These are phyloP conservation scores for Alternaria novae-zelandiae DNA, from an alignment of 2,329 filamentous ascomycete genomes.

Conservation along the genomic window DNA sequence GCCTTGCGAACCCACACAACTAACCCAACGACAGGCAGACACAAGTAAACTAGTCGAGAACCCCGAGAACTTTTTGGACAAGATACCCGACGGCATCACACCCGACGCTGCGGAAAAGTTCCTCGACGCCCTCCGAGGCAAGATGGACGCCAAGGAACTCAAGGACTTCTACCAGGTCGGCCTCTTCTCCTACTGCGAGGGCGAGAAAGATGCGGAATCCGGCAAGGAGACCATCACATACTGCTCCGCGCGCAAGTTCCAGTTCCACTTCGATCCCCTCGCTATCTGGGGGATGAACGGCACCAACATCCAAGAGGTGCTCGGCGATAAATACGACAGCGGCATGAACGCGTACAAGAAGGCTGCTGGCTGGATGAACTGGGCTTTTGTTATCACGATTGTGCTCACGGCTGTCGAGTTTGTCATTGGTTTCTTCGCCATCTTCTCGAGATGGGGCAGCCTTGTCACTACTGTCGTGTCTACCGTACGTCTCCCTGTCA, in stretches of 20 bases:
- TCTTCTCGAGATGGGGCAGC: conserved; percentile 81
- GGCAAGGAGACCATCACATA: conserved; percentile 56
- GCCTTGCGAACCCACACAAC: background rate
- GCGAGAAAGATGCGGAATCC: conserved; percentile 59
- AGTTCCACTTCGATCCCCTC: conserved; percentile 79
- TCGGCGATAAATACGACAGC: conserved; percentile 71
- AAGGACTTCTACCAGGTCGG: conserved; percentile 80
- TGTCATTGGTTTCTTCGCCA: conserved; percentile 78
- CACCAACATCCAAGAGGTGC: conserved; percentile 56
- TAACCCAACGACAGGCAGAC: conserved; percentile 39
- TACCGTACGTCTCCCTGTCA: conserved; percentile 63
- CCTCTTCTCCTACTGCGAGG: conserved; percentile 87
- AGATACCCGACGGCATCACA: conserved; percentile 34
- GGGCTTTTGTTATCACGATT: conserved; percentile 78
- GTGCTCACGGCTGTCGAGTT: conserved; percentile 74
- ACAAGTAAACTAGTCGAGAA: conserved; percentile 62
- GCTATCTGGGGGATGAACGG: conserved; percentile 68
- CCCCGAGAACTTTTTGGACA: conserved; percentile 46
- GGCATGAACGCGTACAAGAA: conserved; percentile 76
- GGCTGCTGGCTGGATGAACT: conserved; percentile 81
- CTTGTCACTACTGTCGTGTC: conserved; percentile 82
- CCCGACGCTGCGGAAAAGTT: conserved; percentile 46
- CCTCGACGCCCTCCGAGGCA: conserved; percentile 48
- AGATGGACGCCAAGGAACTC: conserved; percentile 56
- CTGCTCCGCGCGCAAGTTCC: conserved; percentile 74